These are phyloP conservation scores for Panaeolus papilionaceus DNA, from an alignment of 768 basidiomycete genomes.

Conservation along the genomic window DNA sequence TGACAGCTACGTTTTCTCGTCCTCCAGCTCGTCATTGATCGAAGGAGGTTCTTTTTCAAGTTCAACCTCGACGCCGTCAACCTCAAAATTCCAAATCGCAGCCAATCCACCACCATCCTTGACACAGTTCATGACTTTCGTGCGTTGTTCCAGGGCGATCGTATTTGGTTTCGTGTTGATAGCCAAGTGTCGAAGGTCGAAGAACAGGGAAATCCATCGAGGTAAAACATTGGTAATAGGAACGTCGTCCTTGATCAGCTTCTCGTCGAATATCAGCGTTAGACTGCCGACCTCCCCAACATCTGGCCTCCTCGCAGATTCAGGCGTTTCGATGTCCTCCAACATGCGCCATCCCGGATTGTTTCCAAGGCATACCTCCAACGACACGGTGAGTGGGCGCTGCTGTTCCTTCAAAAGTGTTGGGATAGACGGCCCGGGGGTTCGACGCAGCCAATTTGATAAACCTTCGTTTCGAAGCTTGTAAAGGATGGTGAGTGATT, in stretches of 20 bases:
- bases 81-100: conserved; percentile 24
- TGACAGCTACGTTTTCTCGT: neutral
- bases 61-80: conserved; percentile 25
- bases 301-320: conserved; percentile 13
- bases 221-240: conserved; percentile 24
- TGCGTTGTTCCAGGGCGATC: neutral
- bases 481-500: conserved; percentile 28
- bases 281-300: conserved; percentile 24
- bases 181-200: conserved; percentile 22
- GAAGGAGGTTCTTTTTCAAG: conserved; percentile 7
- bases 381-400: conserved; percentile 25
- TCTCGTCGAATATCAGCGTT: conserved; percentile 24
- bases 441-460: conserved; percentile 27
- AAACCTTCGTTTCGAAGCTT: conserved; percentile 30
- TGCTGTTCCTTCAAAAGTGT: conserved; percentile 24
- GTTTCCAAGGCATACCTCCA: conserved; percentile 27
- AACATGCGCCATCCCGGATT: conserved; percentile 32
- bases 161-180: conserved; percentile 20
- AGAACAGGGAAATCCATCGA: conserved; percentile 28
- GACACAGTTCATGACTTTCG: neutral
- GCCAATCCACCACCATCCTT: conserved; percentile 18
- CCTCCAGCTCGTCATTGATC: neutral
- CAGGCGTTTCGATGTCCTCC: conserved; percentile 23
- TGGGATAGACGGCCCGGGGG: conserved; percentile 27
- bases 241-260: conserved; percentile 24